A percentile compares a stretch with the other conserved stretches of the same genome.
Evolutionary conservation across 805 yeast genomes (phyloP).

Genomic region (Cyberlindnera subsufficiens): DNA sequence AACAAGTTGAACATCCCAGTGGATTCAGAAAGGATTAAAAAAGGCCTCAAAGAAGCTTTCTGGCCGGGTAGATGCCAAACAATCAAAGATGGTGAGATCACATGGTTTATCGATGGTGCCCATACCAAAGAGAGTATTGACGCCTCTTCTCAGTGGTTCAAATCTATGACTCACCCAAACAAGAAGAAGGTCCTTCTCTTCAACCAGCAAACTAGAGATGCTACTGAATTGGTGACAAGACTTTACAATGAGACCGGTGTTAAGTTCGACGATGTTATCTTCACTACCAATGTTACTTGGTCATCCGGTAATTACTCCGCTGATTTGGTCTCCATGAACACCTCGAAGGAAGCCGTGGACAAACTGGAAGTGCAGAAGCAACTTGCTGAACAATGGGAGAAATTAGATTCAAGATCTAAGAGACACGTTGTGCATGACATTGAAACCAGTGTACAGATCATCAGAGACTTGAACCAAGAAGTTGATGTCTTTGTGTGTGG

Average conservation of each 20-base stretch:
- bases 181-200: conserved; percentile 54
- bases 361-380: conserved; percentile 74
- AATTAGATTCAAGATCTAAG: conserved; percentile 38
- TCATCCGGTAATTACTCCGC: conserved; percentile 69
- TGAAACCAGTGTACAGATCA: conserved; percentile 60
- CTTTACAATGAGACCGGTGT: conserved; percentile 40
- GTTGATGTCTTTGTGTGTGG: conserved; percentile 89
- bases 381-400: conserved; percentile 65
- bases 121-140: conserved; percentile 85
- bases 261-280: conserved; percentile 69
- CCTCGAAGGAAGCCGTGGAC: conserved; percentile 72
- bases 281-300: conserved; percentile 93
- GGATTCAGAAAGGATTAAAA: conserved; percentile 19
- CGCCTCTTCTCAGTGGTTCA: conserved; percentile 82
- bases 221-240: conserved; percentile 51
- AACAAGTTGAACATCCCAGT: conserved; percentile 37
- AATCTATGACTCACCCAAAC: conserved; percentile 28
- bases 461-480: conserved; percentile 28
- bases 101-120: conserved; percentile 95
- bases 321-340: conserved; percentile 83
- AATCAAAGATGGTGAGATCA: conserved; percentile 39
- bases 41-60: conserved; percentile 59
- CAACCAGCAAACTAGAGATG: conserved; percentile 93
- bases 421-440: conserved; percentile 63
- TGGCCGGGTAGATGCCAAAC: conserved; percentile 98